phyloP scores from a whole-genome alignment of 2,329 filamentous ascomycete genomes.

The Massarina eburnea region DNA sequence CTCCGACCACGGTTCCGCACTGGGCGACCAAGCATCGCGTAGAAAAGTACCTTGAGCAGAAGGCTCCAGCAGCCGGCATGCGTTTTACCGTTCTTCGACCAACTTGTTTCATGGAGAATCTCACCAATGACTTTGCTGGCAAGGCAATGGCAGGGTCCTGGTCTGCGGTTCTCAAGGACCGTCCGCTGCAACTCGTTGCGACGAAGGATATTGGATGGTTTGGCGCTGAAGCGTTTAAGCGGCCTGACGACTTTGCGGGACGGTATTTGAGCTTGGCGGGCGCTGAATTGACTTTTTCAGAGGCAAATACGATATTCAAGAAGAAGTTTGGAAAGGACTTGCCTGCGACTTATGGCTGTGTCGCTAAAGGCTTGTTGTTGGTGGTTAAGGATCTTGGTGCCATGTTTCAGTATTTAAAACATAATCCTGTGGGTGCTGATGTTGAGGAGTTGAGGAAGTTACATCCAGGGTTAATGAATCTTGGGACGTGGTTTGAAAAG shows the following conservation, averaged over 20 bases:
- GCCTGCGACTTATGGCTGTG: slow-evolving; percentile 42
- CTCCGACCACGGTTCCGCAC: slow-evolving; percentile 58
- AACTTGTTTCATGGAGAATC: slow-evolving; percentile 61
- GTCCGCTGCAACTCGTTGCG: slow-evolving; percentile 37
- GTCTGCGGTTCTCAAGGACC: slow-evolving; percentile 11
- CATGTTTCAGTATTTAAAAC: slow-evolving; percentile 51
- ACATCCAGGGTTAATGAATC: slow-evolving; percentile 48
- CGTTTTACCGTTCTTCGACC: slow-evolving; percentile 61
- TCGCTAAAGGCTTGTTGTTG: slow-evolving; percentile 34
- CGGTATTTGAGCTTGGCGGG: slow-evolving; percentile 50
- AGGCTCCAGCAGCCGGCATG: slow-evolving; percentile 46
- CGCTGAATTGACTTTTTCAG: slow-evolving; percentile 48
- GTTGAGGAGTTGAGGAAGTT: slow-evolving; percentile 41
- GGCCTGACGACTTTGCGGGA: slow-evolving; percentile 46
- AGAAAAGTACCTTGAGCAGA: slow-evolving; percentile 57
- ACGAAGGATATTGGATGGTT: slow-evolving; percentile 52
- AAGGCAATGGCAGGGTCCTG: slow-evolving; percentile 18
- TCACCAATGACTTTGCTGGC: slow-evolving; percentile 40
- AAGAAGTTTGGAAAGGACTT: slow-evolving; percentile 45
- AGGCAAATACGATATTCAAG: slow-evolving; percentile 48
- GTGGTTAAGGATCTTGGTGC: slow-evolving; percentile 41
- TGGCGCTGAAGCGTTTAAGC: slow-evolving; percentile 49
- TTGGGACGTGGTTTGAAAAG: slow-evolving; percentile 47
- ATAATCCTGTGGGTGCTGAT: slow-evolving; percentile 46
- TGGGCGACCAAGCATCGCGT: slow-evolving; percentile 62